Conservation (phyloP, 441 rosid genomes). For the Caryocar brasiliense region DNA sequence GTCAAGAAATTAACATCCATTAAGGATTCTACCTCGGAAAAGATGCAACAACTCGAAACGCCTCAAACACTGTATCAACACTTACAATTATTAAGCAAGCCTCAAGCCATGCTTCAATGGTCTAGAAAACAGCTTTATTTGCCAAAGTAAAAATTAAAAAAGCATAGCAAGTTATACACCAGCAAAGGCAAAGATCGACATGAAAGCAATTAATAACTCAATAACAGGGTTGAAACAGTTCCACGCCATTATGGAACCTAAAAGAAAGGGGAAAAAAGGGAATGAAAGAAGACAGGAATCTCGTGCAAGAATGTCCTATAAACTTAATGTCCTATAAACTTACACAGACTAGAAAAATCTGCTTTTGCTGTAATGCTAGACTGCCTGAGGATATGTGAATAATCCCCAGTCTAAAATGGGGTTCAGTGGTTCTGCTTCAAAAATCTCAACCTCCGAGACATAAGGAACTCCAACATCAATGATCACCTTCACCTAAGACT, state of each 20-base stretch:
- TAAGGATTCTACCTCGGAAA: no score
- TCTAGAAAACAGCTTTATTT: no score
- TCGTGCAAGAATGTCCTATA: slow-evolving; percentile 15
- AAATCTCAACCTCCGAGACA: slow-evolving; percentile 15
- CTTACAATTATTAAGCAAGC: no score
- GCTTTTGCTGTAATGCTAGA: slow-evolving; percentile 5
- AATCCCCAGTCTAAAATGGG: slow-evolving; percentile 22
- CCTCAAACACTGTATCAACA: no score
- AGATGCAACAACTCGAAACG: no score
- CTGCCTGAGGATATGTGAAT: slow-evolving; percentile 12
- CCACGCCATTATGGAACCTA: slow-evolving; percentile 12
- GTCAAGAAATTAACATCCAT: no score
- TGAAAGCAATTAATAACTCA: neutral
- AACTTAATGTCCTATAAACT: slow-evolving; percentile 20
- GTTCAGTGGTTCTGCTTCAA: slow-evolving; percentile 14
- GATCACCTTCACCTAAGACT: slow-evolving; percentile 8
- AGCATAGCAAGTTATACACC: no score
- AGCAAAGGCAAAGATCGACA: neutral
- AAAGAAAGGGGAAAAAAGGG: slow-evolving; percentile 4
- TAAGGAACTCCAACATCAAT: slow-evolving; percentile 10
- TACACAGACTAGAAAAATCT: slow-evolving; percentile 13
- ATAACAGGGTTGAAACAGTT: slow-evolving; percentile 5
- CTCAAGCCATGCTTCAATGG: no score
- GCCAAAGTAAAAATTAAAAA: no score
- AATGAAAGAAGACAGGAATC: slow-evolving; percentile 8